Percentiles rank a stretch among this genome's conserved stretches.
Conservation (phyloP, 495 filamentous ascomycete genomes). For the Aspergillus wentii region DNA sequence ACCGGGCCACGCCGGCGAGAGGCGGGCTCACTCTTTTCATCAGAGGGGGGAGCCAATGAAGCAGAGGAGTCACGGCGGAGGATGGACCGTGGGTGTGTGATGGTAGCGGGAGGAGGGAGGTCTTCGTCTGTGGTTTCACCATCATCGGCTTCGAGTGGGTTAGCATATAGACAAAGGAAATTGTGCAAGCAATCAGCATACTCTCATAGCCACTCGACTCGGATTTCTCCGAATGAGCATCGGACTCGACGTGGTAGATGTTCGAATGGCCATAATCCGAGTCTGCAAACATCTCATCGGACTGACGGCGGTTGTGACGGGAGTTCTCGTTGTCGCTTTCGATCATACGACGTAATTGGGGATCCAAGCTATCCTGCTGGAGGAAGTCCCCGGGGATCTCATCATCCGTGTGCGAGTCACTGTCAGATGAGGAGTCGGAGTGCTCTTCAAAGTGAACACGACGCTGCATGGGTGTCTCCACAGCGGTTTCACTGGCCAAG, state of each 20-base stretch:
- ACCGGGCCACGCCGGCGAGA: constrained; percentile 51
- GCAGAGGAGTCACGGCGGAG: constrained; percentile 49
- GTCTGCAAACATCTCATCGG: constrained; percentile 41
- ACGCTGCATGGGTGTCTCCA: constrained; percentile 32
- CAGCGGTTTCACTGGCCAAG: constrained; percentile 36
- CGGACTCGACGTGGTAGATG: constrained; percentile 48
- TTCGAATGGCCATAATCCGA: constrained; percentile 41
- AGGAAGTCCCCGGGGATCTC: constrained; percentile 70
- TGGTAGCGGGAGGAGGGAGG: constrained; percentile 51
- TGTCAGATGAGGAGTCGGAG: constrained; percentile 47
- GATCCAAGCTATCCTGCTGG: constrained; percentile 65
- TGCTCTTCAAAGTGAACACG: constrained; percentile 48
- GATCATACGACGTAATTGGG: constrained; percentile 62
- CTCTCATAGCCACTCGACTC: constrained; percentile 75
- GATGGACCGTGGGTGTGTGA: constrained; percentile 51
- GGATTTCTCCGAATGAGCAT: constrained; percentile 47
- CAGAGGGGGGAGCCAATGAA: constrained; percentile 36
- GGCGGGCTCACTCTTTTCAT: constrained; percentile 49
- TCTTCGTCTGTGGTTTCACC: constrained; percentile 87
- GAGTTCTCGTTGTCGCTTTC: constrained; percentile 53
- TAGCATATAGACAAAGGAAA: constrained; percentile 40
- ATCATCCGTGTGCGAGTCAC: constrained; percentile 48
- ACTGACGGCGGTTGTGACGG: constrained; percentile 38
- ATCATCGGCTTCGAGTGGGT: constrained; percentile 60
- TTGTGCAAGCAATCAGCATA: constrained; percentile 31